phyloP scores from a whole-genome alignment of 345 rosid genomes.

The Durio zibethinus region DNA sequence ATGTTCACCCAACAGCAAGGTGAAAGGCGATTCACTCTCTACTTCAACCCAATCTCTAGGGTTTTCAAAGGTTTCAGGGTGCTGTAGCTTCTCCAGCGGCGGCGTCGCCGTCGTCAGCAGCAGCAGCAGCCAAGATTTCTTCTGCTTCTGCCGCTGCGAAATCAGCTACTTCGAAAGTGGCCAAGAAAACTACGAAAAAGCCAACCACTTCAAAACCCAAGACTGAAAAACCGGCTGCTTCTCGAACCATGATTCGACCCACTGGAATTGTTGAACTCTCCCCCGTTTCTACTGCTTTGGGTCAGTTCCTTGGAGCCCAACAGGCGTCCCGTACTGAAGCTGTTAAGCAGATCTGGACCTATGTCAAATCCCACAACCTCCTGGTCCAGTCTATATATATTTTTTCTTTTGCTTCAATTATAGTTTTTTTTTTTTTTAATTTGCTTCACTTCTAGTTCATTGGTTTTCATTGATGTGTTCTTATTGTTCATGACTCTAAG shows the following conservation, averaged over 20 bases:
- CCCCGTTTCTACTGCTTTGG: conserved; percentile 68
- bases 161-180: neutral
- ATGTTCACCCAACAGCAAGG: neutral
- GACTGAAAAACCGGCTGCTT: conserved; percentile 31
- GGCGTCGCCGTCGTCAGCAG: neutral
- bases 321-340: conserved; percentile 65
- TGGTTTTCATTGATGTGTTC: neutral
- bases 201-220: conserved; percentile 17
- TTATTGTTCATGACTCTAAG: neutral
- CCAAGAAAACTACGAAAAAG: conserved; percentile 5
- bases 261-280: conserved; percentile 47
- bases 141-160: neutral
- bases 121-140: conserved; percentile 21
- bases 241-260: conserved; percentile 14
- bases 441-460: too few species aligned
- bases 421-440: neutral
- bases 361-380: conserved; percentile 67
- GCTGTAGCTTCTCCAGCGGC: conserved; percentile 48
- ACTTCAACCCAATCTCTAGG: conserved; percentile 28
- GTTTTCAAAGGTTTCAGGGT: conserved; percentile 61
- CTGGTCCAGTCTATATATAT: conserved; percentile 45
- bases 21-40: neutral
- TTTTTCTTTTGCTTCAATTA: neutral
- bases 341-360: conserved; percentile 70
- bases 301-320: conserved; percentile 53